Evolutionary conservation across 305 asterid genomes (phyloP).

Genomic region (Petunia hybrid): DNA sequence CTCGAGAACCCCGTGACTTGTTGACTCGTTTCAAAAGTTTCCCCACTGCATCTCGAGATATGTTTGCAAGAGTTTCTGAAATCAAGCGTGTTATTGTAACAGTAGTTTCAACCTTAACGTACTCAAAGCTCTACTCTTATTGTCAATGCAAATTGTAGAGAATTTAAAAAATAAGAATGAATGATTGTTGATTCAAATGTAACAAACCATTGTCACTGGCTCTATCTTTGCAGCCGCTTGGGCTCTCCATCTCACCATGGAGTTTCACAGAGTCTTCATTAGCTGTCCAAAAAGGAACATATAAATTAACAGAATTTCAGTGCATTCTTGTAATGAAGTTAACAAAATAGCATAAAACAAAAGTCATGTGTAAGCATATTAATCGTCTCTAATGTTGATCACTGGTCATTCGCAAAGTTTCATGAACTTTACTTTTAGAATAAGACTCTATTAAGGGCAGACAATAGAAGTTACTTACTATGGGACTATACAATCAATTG

Average conservation of each 20-base stretch:
- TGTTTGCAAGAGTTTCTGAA: slow-evolving; percentile 69
- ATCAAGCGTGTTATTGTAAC: slow-evolving; percentile 29
- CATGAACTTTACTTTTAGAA: background rate
- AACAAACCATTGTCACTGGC: slow-evolving; percentile 61
- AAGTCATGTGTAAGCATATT: background rate
- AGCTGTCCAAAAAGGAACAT: slow-evolving; percentile 45
- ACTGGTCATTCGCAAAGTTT: slow-evolving; percentile 6
- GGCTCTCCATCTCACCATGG: slow-evolving; percentile 33
- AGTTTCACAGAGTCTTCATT: slow-evolving; percentile 43
- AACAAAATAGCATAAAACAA: background rate
- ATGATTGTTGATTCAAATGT: slow-evolving; percentile 1
- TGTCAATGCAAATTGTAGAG: slow-evolving; percentile 14
- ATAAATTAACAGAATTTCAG: slow-evolving; percentile 2
- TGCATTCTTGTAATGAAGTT: background rate
- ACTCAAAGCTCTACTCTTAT: background rate
- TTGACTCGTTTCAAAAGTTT: slow-evolving; percentile 70
- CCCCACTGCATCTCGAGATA: slow-evolving; percentile 74
- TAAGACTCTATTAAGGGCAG: background rate
- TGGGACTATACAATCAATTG: background rate
- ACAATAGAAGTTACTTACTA: background rate
- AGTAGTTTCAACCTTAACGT: background rate
- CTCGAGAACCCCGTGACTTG: slow-evolving; percentile 43
- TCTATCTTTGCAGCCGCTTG: slow-evolving; percentile 34
- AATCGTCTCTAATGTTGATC: background rate
- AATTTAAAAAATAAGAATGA: slow-evolving; percentile 1